Percentiles rank a stretch among this genome's conserved stretches.
Conservation (phyloP, 352 stramenopile genomes). For the Blastocystis sp. region DNA sequence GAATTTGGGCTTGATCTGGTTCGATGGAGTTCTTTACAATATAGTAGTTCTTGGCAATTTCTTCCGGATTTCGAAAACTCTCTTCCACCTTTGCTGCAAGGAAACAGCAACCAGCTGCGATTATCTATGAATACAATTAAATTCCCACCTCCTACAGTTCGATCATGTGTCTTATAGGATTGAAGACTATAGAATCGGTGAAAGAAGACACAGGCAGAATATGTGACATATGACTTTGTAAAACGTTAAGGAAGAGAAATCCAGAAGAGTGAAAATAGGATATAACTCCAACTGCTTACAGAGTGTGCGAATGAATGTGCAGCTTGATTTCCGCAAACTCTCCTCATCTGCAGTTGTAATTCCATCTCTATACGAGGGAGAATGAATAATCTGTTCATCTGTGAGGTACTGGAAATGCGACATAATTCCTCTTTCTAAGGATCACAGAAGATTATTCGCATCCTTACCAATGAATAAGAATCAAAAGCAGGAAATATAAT, state of each 20-base stretch:
- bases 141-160: not conserved
- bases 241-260: not conserved
- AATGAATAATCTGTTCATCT: conserved; percentile 14
- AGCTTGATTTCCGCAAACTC: conserved; percentile 16
- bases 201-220: conserved; percentile 54
- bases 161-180: conserved; percentile 47
- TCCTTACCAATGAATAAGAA: too few species aligned
- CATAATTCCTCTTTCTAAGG: not conserved
- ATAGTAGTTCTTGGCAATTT: conserved; percentile 39
- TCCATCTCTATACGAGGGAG: conserved; percentile 30
- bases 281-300: conserved; percentile 55
- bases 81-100: conserved; percentile 53
- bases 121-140: not conserved
- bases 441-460: not conserved
- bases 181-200: conserved; percentile 58
- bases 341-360: conserved; percentile 42
- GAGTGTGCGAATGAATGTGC: conserved; percentile 32
- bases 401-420: conserved; percentile 33
- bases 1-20: not conserved
- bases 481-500: too few species aligned
- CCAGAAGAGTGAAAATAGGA: not conserved
- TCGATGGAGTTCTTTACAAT: not conserved
- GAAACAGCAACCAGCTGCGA: conserved; percentile 51
- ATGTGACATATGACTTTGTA: conserved; percentile 52
- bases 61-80: conserved; percentile 46